Evolutionary conservation across 306 rosid species (phyloP).

Genomic region (Gastrolobium villosum): DNA sequence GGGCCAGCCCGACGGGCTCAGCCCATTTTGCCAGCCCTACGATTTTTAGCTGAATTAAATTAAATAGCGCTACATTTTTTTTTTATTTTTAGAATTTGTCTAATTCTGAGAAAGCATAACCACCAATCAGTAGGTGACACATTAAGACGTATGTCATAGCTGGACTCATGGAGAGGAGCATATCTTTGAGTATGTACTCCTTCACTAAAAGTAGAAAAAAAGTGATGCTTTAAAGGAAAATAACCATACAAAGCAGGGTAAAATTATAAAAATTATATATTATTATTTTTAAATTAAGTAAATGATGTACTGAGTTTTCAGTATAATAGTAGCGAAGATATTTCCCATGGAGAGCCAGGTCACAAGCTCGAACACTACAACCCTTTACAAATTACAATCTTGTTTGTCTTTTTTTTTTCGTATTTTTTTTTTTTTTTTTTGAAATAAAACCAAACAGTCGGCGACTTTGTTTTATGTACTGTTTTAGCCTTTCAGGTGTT

Average conservation of each 20-base stretch:
- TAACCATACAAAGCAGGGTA: too few relatives aligned
- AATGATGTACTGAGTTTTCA: too few relatives aligned
- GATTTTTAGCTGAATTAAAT: constrained; percentile 40
- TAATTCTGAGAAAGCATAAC: constrained; percentile 53
- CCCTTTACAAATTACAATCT: neutral
- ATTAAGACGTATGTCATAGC: constrained; percentile 43
- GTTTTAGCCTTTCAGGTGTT: constrained; percentile 49
- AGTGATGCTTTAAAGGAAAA: too few relatives aligned
- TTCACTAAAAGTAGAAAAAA: too few relatives aligned
- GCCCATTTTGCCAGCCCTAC: too few relatives aligned
- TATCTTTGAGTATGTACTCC: too few relatives aligned
- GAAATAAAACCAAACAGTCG: constrained; percentile 58
- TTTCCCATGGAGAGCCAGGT: constrained; percentile 49
- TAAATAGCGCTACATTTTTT: neutral
- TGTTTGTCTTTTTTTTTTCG: neutral
- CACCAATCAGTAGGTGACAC: constrained; percentile 55
- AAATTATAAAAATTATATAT: too few relatives aligned
- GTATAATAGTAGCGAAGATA: too few relatives aligned
- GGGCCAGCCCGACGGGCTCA: too few relatives aligned
- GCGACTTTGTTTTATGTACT: constrained; percentile 65
- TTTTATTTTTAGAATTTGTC: neutral
- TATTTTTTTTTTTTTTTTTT: neutral
- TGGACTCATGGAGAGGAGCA: constrained; percentile 48
- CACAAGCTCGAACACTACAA: constrained; percentile 30
- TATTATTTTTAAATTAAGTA: too few relatives aligned